Base-by-base conservation (phyloP, 352 stramenopile species). In the Pythium phragmiticola region DNA sequence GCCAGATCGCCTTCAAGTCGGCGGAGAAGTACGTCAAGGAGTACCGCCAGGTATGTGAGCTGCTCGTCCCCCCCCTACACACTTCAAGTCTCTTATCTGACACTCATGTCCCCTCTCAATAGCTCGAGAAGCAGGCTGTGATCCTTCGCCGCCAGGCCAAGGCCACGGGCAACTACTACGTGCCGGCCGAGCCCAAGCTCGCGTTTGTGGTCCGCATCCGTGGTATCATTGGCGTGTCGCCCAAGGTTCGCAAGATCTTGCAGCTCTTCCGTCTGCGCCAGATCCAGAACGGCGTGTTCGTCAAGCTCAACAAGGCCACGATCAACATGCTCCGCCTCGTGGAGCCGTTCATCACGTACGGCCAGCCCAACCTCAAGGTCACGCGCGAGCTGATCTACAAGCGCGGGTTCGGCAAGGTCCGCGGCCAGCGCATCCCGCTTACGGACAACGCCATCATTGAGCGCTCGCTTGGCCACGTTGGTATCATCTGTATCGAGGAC, bases 271-370 rank as follows among this genome's bases (percentile, higher is more conserved):
- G 98, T 88, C 92, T 99, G 66, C 96, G 97, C 70, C 98, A 99
- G 87, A 98, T 99, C 87, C 95, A 99, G 92, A 99, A 99, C 82
- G 96, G 95, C 60, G 97, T 98, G 48, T 99, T 99, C 82, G 90
- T 99, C 37, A 98, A 98, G 81, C 89, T 99, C 33, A 99, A 99
- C 91, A 98, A 98, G 85, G 96, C 97, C 57, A 99, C 97, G 61
- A 97, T 99, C 75, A 98, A 99, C 77, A 99, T 99, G 97, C 92
- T 99, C 61, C 94, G 96, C 73, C 88, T 99, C 28, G 97, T 99
- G 16, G 97, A 99, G 78, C 97, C 97, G 12, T 99, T 99, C 78
- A 94, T 99, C 50, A 98, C 96, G 26, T 99, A 99, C 81, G 98
- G 98, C 47, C 97, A 98, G 82, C 98, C 98, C 33, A 98, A 97